These are phyloP conservation scores for Boletellus sp. DNA, from an alignment of 768 basidiomycete species.

Conservation along the genomic window DNA sequence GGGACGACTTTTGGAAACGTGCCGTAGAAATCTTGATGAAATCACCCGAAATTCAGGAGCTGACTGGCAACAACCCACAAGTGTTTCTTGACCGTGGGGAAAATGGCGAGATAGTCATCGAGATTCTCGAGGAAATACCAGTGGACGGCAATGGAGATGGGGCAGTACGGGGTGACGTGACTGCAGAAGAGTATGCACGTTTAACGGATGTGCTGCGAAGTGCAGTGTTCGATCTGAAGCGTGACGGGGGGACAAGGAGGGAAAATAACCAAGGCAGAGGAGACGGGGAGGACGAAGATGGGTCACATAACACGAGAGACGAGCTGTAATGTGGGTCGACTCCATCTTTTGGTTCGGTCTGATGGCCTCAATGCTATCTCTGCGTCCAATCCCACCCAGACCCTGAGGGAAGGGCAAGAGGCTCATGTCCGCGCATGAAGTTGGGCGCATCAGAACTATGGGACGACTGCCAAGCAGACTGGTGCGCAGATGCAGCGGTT, in stretches of 20 bases:
- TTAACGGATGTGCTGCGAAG: constrained; percentile 51
- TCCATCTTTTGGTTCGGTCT: constrained; percentile 12
- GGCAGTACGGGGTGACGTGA: constrained; percentile 26
- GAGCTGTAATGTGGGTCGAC: constrained; percentile 30
- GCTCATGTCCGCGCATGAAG: constrained; percentile 26
- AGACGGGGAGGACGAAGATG: constrained; percentile 33
- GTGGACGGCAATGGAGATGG: constrained; percentile 29
- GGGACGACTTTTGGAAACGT: constrained; percentile 27
- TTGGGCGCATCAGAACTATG: constrained; percentile 16
- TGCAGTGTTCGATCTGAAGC: constrained; percentile 49
- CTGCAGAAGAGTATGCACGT: constrained; percentile 39
- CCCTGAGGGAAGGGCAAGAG: neutral
- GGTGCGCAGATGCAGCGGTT: constrained; percentile 10
- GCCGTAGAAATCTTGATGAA: constrained; percentile 29
- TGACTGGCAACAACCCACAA: constrained; percentile 30
- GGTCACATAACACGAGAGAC: constrained; percentile 28
- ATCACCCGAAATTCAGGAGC: constrained; percentile 28
- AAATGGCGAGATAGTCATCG: constrained; percentile 40
- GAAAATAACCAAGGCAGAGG: constrained; percentile 22
- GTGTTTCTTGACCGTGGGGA: constrained; percentile 42
- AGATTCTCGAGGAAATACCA: constrained; percentile 44
- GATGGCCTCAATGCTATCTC: constrained; percentile 15
- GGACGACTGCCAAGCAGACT: constrained; percentile 1
- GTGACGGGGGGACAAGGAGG: constrained; percentile 26
- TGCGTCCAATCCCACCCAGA: constrained; percentile 6